phyloP scores from a whole-genome alignment of 2,329 filamentous ascomycete genomes.

The Basipetospora sp. region DNA sequence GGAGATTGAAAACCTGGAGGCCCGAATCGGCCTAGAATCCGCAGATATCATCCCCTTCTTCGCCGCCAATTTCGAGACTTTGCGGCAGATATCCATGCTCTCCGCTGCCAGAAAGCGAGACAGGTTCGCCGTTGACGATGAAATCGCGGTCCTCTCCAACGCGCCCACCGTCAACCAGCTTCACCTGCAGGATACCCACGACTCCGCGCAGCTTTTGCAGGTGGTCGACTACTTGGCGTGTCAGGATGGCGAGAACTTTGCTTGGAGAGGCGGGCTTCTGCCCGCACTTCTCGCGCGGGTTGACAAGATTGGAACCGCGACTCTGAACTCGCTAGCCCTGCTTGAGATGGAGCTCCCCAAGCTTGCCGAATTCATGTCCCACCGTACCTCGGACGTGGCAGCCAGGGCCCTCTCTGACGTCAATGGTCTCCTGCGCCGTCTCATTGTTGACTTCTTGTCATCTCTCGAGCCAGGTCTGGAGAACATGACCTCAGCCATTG shows the following conservation, averaged over 20 bases:
- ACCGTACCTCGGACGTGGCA: constrained; percentile 33
- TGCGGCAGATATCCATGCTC: constrained; percentile 38
- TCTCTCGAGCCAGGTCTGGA: constrained; percentile 1
- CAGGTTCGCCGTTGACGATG: constrained; percentile 9
- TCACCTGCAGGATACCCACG: constrained; percentile 20
- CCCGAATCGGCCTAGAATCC: constrained; percentile 26
- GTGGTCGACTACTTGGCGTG: constrained; percentile 32
- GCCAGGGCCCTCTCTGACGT: constrained; percentile 35
- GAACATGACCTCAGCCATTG: not conserved
- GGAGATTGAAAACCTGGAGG: constrained; percentile 39
- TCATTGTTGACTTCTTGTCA: constrained; percentile 21
- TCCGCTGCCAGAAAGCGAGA: constrained; percentile 11
- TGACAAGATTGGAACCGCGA: constrained; percentile 34
- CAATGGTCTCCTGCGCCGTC: constrained; percentile 30
- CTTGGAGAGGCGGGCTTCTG: constrained; percentile 26
- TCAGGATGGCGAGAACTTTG: constrained; percentile 18
- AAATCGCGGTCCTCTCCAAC: constrained; percentile 35
- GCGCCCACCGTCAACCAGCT: constrained; percentile 28
- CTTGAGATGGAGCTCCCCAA: constrained; percentile 51
- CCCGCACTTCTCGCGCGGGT: constrained; percentile 40
- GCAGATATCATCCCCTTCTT: constrained; percentile 34
- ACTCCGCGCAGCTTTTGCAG: constrained; percentile 28
- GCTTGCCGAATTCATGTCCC: constrained; percentile 39
- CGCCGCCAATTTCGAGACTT: constrained; percentile 37
- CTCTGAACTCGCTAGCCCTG: constrained; percentile 44